Evolutionary conservation across 1,139 yeast species (phyloP).

Genomic region (Schizosaccharomyces versatilis): DNA sequence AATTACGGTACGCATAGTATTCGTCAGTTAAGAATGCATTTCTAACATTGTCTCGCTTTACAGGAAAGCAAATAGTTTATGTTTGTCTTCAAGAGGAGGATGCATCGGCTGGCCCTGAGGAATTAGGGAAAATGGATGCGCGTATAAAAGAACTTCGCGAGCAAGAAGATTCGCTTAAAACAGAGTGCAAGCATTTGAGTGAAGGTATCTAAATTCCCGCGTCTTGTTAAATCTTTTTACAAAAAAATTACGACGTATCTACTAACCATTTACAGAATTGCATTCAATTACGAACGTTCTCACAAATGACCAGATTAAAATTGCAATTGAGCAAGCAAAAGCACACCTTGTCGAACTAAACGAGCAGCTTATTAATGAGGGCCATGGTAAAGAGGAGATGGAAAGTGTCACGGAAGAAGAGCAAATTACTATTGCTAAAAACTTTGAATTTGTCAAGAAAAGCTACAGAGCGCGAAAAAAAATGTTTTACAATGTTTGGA

Average conservation of each 20-base stretch:
- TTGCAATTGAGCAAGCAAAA: no score
- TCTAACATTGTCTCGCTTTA: not conserved
- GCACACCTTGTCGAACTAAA: no score
- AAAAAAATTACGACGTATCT: no score
- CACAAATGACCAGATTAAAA: no score
- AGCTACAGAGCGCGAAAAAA: not conserved
- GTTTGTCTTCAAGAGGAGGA: constrained; percentile 14
- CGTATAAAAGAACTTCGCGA: constrained; percentile 10
- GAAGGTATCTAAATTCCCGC: constrained; percentile 7
- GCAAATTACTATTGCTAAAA: not conserved
- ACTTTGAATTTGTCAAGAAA: not conserved
- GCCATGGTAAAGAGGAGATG: not conserved
- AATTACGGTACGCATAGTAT: constrained; percentile 15
- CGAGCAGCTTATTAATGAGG: no score
- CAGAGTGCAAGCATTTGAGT: constrained; percentile 9
- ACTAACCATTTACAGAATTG: no score
- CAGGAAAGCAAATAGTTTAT: constrained; percentile 1
- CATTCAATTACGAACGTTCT: no score
- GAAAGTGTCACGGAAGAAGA: not conserved
- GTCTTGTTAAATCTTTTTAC: not conserved
- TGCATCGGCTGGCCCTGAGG: constrained; percentile 5
- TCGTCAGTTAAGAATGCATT: no score
- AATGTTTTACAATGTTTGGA: constrained; percentile 1
- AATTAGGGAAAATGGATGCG: constrained; percentile 10
- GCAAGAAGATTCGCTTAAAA: constrained; percentile 10